These are phyloP conservation scores for Helminthosporium solani DNA, from an alignment of 2,329 filamentous ascomycete genomes.

Conservation along the genomic window DNA sequence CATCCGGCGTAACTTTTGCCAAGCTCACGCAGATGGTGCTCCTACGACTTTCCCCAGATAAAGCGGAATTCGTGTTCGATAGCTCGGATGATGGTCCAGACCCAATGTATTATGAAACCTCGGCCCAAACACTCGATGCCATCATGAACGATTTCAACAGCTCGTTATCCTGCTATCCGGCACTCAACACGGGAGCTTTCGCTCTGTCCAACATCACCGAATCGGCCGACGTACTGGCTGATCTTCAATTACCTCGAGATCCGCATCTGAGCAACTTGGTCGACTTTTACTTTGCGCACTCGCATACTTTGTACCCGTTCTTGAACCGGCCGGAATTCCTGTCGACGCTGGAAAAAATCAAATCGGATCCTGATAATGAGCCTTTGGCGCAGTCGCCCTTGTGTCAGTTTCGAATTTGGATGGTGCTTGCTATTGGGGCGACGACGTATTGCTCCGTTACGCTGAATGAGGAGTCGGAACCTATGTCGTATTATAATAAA, in stretches of 20 bases:
- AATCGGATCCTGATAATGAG: background rate
- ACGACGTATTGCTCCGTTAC: constrained; percentile 49
- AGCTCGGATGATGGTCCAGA: background rate
- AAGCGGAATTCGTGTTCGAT: constrained; percentile 4
- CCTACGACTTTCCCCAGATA: background rate
- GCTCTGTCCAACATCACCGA: background rate
- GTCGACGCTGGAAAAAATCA: constrained; percentile 30
- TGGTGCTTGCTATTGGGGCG: constrained; percentile 52
- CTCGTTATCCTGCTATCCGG: background rate
- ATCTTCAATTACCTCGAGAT: background rate
- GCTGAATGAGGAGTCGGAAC: constrained; percentile 41
- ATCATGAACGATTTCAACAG: background rate
- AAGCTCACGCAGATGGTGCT: constrained; percentile 5
- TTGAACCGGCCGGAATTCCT: constrained; percentile 41
- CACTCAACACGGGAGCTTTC: background rate
- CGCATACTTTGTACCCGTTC: constrained; percentile 51
- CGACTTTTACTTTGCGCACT: constrained; percentile 52
- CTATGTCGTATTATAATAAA: constrained; percentile 3
- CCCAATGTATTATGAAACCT: background rate
- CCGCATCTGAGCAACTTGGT: constrained; percentile 4
- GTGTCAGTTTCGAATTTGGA: constrained; percentile 49
- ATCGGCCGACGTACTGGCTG: background rate
- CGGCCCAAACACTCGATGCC: background rate
- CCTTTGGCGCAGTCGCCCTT: constrained; percentile 22
- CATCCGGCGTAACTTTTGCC: constrained; percentile 50